Conservation (phyloP, 2,329 filamentous ascomycete genomes). For the Fusarium coicis region DNA sequence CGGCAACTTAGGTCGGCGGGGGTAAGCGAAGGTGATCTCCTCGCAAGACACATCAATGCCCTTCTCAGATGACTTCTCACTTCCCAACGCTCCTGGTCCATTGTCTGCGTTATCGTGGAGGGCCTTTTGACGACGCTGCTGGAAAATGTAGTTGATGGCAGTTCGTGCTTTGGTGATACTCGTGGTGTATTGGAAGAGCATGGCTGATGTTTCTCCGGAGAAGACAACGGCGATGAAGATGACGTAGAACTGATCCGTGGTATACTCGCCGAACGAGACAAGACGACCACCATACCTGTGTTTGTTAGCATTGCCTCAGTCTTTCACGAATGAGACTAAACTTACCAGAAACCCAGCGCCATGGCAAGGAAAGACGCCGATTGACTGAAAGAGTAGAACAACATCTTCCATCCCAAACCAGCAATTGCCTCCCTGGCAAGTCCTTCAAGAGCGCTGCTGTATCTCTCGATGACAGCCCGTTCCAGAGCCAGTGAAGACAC, state of each 20-base stretch:
- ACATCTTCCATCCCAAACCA: slow-evolving; percentile 52
- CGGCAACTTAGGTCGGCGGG: slow-evolving; percentile 51
- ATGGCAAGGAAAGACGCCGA: slow-evolving; percentile 53
- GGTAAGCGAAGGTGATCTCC: slow-evolving; percentile 68
- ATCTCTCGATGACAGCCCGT: slow-evolving; percentile 52
- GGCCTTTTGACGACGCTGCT: slow-evolving; percentile 49
- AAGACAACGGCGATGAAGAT: slow-evolving; percentile 63
- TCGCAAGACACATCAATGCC: slow-evolving; percentile 58
- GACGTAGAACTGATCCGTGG: slow-evolving; percentile 58
- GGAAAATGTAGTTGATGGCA: slow-evolving; percentile 61
- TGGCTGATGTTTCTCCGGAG: slow-evolving; percentile 54
- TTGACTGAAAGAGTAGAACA: slow-evolving; percentile 55
- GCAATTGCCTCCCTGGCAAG: slow-evolving; percentile 47
- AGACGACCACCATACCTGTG: slow-evolving; percentile 53
- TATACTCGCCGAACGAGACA: slow-evolving; percentile 59
- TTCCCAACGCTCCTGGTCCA: background rate
- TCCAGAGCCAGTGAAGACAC: slow-evolving; percentile 62
- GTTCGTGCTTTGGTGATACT: slow-evolving; percentile 62
- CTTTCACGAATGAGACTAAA: too few relatives aligned
- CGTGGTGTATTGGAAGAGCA: slow-evolving; percentile 60
- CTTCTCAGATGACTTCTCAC: slow-evolving; percentile 30
- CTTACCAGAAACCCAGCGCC: slow-evolving; percentile 54
- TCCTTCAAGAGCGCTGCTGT: slow-evolving; percentile 46
- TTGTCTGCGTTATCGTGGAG: slow-evolving; percentile 47
- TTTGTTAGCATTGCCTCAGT: slow-evolving; percentile 3